Base-by-base conservation (phyloP, 805 yeast genomes). In the Lipomyces kockii region DNA sequence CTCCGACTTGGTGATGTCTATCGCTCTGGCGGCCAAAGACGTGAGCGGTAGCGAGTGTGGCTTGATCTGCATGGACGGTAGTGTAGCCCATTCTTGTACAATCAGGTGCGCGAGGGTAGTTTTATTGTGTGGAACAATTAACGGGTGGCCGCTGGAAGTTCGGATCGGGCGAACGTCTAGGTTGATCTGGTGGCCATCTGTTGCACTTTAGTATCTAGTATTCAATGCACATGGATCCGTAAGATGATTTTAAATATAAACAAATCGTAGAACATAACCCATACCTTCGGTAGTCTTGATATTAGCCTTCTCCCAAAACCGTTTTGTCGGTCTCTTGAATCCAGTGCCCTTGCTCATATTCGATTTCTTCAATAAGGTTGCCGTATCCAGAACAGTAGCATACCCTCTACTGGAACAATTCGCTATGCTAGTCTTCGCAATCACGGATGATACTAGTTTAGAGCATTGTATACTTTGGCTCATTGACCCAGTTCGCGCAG, bases 31-130 rank as follows among this genome's bases (percentile, higher is more conserved):
- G 3, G 90, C 88, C 63, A 95, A 79, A 0, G 97, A 91, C 0
- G 99, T 95, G 68, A 95, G 79, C 0, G 98, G 98, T 55, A 95
- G 83, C 51, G 90, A 81, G 75, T 89, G 91, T 20, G 92, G 89
- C 77, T 89, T 90, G 74, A 93, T 85, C 58, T 85, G 81, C 20
- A 74, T 64, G 65, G 83, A 83, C 2, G 94, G 85, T 65, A 95
- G 80, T 53, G 85, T 84, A 64, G 86, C 83, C 99, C 99, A 95
- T 79, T 95, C 99, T 74, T 91, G 91, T 52, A 87, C 87, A 49
- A 95, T 81, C 73, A 94, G 78, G 70, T 87, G 82, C 0, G 97
- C 97, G 70, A 95, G 80, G 9, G 86, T 79, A 6, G 74, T 80
- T 74, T 89, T 88, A 7, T 79, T 69, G 32, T 76, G 74, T 3